Conservation (phyloP, 345 rosid species). For the Rhodamnia argentea region DNA sequence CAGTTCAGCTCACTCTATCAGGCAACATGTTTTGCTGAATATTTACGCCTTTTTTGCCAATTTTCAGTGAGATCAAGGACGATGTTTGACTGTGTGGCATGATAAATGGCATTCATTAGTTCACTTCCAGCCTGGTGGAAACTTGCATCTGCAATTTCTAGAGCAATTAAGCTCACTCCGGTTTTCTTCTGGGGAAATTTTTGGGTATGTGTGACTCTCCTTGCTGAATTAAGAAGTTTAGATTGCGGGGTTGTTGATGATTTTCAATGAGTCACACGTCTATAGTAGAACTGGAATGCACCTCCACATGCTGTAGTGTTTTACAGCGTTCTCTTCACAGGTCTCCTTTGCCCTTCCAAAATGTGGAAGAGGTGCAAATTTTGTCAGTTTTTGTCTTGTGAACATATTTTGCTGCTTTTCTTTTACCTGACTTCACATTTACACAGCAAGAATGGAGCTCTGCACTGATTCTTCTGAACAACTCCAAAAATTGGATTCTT, state of each 20-base stretch:
- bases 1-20: neutral
- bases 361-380: conserved; percentile 57
- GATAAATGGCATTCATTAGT: neutral
- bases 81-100: neutral
- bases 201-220: conserved; percentile 39
- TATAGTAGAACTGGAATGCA: neutral
- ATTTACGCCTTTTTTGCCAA: neutral
- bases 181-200: conserved; percentile 76
- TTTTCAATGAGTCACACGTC: neutral
- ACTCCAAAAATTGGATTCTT: no score
- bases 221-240: no score
- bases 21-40: neutral
- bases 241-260: neutral
- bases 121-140: conserved; percentile 36
- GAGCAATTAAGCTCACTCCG: conserved; percentile 72
- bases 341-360: conserved; percentile 56
- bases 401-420: neutral
- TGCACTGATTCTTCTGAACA: neutral
- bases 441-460: no score
- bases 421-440: neutral
- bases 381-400: neutral
- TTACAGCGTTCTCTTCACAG: conserved; percentile 19
- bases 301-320: no score
- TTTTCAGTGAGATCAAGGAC: neutral
- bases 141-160: conserved; percentile 41